Conservation (phyloP, 306 rosid species). For the Cucurbita pepo region DNA sequence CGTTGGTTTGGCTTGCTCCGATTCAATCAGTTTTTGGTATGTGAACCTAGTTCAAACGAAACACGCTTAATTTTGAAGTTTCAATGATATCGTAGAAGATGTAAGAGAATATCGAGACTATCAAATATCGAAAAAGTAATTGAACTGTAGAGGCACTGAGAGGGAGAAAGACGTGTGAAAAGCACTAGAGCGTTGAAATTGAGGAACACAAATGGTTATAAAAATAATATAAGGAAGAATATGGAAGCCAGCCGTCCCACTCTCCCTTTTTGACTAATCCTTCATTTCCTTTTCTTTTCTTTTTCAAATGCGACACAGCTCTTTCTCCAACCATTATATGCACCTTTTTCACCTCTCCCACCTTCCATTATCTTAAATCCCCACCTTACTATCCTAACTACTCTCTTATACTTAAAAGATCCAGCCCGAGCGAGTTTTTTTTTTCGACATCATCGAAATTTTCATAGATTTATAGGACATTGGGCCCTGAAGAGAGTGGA, state of each 20-base stretch:
- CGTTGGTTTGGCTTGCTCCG: no score
- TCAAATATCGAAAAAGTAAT: neutral
- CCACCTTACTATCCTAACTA: no score
- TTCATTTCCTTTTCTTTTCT: neutral
- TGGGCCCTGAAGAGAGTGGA: no score
- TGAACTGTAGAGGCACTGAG: neutral
- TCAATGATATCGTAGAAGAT: no score
- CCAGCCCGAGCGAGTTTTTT: neutral
- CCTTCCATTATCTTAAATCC: neutral
- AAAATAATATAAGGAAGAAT: neutral
- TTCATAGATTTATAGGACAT: no score
- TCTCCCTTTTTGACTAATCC: neutral
- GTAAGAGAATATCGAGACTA: no score
- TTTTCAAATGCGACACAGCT: neutral
- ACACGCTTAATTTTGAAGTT: no score
- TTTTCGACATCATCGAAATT: no score
- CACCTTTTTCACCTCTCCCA: neutral
- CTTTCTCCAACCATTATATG: neutral
- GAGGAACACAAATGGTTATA: neutral
- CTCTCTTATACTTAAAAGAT: no score
- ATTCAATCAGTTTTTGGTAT: no score
- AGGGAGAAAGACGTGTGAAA: neutral
- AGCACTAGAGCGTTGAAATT: neutral
- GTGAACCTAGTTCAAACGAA: no score
- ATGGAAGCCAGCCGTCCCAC: neutral